Evolutionary conservation across 2,329 filamentous ascomycete genomes (phyloP), one percentile per base, ranked within the genome.

Genomic region (Neoscytalidium dimidiatum): DNA sequence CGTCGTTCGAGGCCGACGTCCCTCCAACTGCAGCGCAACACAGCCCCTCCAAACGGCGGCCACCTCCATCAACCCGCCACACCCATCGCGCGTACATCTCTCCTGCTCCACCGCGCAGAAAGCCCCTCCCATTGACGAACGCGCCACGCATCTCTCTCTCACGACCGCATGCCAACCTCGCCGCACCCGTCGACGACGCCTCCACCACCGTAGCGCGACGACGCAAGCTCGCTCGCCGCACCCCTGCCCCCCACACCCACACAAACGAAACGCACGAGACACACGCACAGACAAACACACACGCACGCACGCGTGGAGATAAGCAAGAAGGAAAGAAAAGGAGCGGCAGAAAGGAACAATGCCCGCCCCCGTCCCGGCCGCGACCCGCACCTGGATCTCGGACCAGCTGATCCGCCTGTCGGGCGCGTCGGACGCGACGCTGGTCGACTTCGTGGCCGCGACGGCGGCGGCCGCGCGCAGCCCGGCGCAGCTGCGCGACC

Each of bases 401-500:
- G 83, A 85, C 71, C 80, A 82, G 64, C 77, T 85, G 64, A 78
- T 84, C 68, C 81, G 80, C 65, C 78, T 86, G 58, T 82, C 84
- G 41, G 84, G 84, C 67, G 84, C 81, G 53, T 85, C 84, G 43
- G 85, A 86, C 66, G 77, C 81, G 38, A 85, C 85, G 60, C 78
- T 85, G 57, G 75, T 86, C 67, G 85, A 87, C 74, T 87, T 86
- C 69, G 80, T 87, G 26, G 79, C 85, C 63, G 82, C 83, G 48
- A 85, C 84, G 17, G 84, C 85, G 9, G 77, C 76, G 68, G 79
- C 80, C 23, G 80, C 82, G 48, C 84, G 83, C 69, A 84, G 82
- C 1, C 72, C 79, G 7, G 72, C 73, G 4, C 75, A 80, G 28
- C 75, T 87, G 41, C 75, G 80, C 67, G 83, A 84, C 67, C 85